phyloP scores from a whole-genome alignment of 1,284 basidiomycete genomes.

The Sanghuangporus sanghuang region DNA sequence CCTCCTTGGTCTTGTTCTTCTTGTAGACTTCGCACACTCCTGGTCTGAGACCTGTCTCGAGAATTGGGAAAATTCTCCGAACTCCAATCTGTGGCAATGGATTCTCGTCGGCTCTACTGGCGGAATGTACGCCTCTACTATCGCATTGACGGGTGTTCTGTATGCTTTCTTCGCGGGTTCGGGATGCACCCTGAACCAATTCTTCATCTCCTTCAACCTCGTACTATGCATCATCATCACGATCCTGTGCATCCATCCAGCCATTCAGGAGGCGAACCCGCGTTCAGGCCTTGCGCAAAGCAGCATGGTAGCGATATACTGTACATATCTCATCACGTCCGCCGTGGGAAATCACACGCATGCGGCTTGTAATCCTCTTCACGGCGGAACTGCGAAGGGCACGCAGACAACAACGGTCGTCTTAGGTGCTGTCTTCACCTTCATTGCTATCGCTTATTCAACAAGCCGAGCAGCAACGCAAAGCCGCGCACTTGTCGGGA shows the following conservation, averaged over 20 bases:
- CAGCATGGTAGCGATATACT: conserved; percentile 95
- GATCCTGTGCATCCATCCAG: conserved; percentile 78
- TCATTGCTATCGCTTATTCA: conserved; percentile 97
- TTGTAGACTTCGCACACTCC: conserved; percentile 98
- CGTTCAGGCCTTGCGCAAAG: conserved; percentile 94
- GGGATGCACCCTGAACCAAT: conserved; percentile 86
- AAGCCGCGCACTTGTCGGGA: conserved; percentile 84
- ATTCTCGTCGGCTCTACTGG: conserved; percentile 93
- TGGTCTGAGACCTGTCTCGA: conserved; percentile 98
- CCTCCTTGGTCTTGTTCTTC: conserved; percentile 91
- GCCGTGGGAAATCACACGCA: conserved; percentile 93
- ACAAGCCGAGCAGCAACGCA: conserved; percentile 96
- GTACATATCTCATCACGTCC: conserved; percentile 92
- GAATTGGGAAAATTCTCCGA: conserved; percentile 82
- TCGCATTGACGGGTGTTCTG: conserved; percentile 82
- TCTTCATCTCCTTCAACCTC: conserved; percentile 96
- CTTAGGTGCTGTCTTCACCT: conserved; percentile 93
- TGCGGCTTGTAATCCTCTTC: conserved; percentile 85
- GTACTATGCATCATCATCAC: conserved; percentile 79
- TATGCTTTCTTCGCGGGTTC: conserved; percentile 89
- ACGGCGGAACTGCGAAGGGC: conserved; percentile 48
- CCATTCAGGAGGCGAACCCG: conserved; percentile 90
- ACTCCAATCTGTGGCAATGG: conserved; percentile 93
- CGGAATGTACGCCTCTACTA: conserved; percentile 78
- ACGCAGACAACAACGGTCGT: conserved; percentile 87